Percentiles rank a stretch among this genome's conserved stretches.
These are phyloP conservation scores for Aspergillus caelatus DNA, from an alignment of 2,329 filamentous ascomycete species.

Conservation along the genomic window DNA sequence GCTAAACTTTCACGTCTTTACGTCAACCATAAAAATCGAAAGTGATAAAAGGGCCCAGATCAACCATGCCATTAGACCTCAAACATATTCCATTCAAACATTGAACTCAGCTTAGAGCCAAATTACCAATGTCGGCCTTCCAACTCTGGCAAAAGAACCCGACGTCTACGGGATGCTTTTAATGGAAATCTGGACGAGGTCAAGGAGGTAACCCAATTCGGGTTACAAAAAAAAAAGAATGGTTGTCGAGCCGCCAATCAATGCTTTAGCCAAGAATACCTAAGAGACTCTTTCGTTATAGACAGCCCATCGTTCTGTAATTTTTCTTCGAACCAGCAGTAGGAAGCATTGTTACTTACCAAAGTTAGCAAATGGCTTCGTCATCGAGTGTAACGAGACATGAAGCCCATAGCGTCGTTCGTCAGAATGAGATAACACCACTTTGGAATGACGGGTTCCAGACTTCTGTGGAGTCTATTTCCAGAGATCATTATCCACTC, in stretches of 20 bases:
- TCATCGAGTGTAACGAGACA: not conserved
- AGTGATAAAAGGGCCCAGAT: not conserved
- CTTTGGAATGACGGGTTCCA: not conserved
- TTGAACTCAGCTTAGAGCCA: not conserved
- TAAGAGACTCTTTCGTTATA: not conserved
- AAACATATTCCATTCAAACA: not conserved
- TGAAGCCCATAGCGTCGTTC: not conserved
- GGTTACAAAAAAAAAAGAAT: too few species aligned
- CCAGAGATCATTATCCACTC: not conserved
- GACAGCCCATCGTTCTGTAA: not conserved
- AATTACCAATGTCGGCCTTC: not conserved
- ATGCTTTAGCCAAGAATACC: not conserved
- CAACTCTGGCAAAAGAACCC: not conserved
- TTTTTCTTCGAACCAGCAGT: not conserved
- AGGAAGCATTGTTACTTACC: not conserved
- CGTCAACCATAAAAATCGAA: not conserved
- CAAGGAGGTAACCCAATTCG: not conserved
- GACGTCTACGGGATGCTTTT: not conserved
- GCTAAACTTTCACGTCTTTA: not conserved
- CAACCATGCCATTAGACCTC: not conserved
- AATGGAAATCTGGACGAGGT: not conserved
- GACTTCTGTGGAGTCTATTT: not conserved
- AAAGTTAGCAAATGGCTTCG: not conserved
- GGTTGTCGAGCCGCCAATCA: not conserved
- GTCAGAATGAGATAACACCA: not conserved